Evolutionary conservation across 768 basidiomycete genomes (phyloP), one percentile per base, ranked within the genome.

Genomic region (Kockovaella imperatae): DNA sequence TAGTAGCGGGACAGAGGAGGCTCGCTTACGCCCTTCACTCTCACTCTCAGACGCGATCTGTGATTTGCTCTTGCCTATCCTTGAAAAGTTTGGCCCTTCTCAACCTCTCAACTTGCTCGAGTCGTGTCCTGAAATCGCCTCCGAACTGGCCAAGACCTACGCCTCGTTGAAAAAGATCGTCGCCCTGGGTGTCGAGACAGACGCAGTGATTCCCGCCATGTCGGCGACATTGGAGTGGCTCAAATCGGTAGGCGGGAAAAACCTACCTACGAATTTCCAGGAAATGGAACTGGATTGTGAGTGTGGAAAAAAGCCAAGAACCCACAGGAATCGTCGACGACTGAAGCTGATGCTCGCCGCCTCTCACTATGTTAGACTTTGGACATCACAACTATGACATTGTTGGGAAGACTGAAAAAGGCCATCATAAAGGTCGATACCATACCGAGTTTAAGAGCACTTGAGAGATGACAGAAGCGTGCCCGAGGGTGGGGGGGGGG

Each of bases 331-430:
- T 32, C 13, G 7, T 13, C 18, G 17, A 17, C 18, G 15, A 26
- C 3, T 32, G 23, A 3, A 28, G 32, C 38, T 18, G 24, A 35
- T 32, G 13, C 48, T 35, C 15, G n/a, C n/a, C n/a, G 34, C 2
- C 18, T 31, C 17, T 26, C 23, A 13, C n/a, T 47, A 4, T 28
- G 24, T 23, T 45, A n/a, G n/a, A 62, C 40, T 68, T 68, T 35
- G 67, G 69, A 3, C 55, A 64, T 54, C 69, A 68, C 50, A 59
- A 61, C 34, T 67, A 61, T 40, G 67, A 67, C 43, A 44, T 63
- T 35, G 62, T 59, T 42, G 52, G 50, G 14, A 52, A 68, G 34
- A 20, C 62, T 17, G 53, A 56, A 30, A 48, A 49, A 24, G 64
- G 61, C 26, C 52, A 60, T 26, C 38, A 53, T 25, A 70, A 70